A percentile compares a stretch with the other conserved stretches of the same genome.
Evolutionary conservation across 2,329 filamentous ascomycete species (phyloP).

Genomic region (Talaromyces sp.): DNA sequence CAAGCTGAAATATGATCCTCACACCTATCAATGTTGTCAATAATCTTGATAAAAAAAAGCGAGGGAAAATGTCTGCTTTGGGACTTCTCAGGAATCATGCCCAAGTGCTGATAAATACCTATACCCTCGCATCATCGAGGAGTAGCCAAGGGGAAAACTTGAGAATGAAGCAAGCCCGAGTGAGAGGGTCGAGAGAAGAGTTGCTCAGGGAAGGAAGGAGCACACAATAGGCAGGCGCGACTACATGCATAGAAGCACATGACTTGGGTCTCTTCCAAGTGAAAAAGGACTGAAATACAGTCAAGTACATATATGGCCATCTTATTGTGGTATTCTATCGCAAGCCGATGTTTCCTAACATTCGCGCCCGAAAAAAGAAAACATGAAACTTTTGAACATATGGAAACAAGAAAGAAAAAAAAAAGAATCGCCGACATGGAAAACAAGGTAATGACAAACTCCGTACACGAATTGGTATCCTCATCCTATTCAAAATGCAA

Average conservation of each 20-base stretch:
- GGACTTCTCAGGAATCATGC: background rate
- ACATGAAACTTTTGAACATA: conserved; percentile 13
- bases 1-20: background rate
- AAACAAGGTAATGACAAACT: conserved; percentile 13
- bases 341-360: background rate
- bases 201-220: background rate
- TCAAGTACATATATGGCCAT: conserved; percentile 17
- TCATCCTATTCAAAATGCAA: conserved; percentile 28
- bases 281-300: conserved; percentile 12
- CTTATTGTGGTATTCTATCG: conserved; percentile 6
- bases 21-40: background rate
- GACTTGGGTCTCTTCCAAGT: background rate
- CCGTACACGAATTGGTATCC: conserved; percentile 26
- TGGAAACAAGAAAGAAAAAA: conserved; percentile 2
- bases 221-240: background rate
- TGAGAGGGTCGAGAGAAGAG: background rate
- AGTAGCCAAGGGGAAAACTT: background rate
- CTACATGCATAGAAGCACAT: background rate
- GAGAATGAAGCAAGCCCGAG: too few relatives aligned
- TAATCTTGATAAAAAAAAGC: background rate
- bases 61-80: background rate
- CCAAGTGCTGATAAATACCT: background rate
- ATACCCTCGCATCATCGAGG: background rate
- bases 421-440: conserved; percentile 16
- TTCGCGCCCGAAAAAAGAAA: background rate